Evolutionary conservation across 768 basidiomycete species (phyloP).

Genomic region (Mycena kentingensis): DNA sequence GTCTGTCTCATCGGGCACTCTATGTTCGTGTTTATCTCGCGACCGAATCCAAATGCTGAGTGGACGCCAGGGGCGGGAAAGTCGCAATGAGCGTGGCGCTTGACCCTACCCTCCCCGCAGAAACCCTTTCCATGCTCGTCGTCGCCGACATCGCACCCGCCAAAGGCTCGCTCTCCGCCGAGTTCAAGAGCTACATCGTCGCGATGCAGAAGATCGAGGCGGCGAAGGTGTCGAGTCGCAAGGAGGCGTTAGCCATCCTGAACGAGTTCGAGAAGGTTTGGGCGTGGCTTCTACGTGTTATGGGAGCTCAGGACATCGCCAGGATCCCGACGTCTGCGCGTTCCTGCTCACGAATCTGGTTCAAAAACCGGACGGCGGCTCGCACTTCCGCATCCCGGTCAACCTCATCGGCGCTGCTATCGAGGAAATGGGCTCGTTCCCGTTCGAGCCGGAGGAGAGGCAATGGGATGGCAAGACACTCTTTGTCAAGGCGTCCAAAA

Average conservation of each 20-base stretch:
- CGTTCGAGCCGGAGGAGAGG: constrained; percentile 59
- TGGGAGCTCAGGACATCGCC: too few relatives aligned
- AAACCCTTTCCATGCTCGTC: constrained; percentile 58
- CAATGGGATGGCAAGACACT: constrained; percentile 62
- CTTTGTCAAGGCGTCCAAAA: constrained; percentile 78
- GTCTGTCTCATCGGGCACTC: constrained; percentile 87
- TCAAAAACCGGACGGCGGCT: constrained; percentile 32
- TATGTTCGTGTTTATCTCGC: constrained; percentile 56
- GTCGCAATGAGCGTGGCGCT: constrained; percentile 74
- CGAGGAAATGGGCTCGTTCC: constrained; percentile 76
- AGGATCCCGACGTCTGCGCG: constrained; percentile 76
- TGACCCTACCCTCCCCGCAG: constrained; percentile 39
- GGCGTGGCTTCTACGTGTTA: too few relatives aligned
- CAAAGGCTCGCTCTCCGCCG: constrained; percentile 53
- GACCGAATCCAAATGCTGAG: constrained; percentile 1
- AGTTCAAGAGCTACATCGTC: constrained; percentile 66
- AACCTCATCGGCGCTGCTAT: constrained; percentile 63
- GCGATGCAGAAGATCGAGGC: constrained; percentile 77
- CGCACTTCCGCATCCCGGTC: constrained; percentile 73
- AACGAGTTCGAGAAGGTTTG: constrained; percentile 64
- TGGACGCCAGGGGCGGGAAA: constrained; percentile 78
- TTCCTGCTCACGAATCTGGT: constrained; percentile 86
- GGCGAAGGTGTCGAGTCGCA: constrained; percentile 56
- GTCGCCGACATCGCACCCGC: constrained; percentile 84
- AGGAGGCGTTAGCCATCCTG: constrained; percentile 71